phyloP scores from a whole-genome alignment of 345 rosid genomes.

The Aquilaria yunnanensis region DNA sequence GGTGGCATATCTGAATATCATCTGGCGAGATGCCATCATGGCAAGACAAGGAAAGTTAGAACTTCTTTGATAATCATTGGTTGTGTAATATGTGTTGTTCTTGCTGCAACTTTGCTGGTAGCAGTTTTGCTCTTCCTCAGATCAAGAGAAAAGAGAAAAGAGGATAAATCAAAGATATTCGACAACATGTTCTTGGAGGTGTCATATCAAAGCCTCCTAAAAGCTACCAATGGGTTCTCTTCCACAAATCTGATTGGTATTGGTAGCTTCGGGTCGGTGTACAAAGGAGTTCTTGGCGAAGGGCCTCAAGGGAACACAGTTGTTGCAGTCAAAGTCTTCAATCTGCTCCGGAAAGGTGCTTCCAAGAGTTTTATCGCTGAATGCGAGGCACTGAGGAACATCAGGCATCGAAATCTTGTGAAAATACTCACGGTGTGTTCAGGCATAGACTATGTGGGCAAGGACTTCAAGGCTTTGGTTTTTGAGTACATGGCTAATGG shows the following conservation, averaged over 20 bases:
- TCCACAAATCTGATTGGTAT: constrained; percentile 10
- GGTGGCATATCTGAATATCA: constrained; percentile 11
- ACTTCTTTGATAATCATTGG: too few species aligned
- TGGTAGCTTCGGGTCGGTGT: constrained; percentile 20
- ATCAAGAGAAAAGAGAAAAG: too few species aligned
- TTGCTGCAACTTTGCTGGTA: too few species aligned
- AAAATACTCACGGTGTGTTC: constrained; percentile 21
- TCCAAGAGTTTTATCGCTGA: constrained; percentile 40
- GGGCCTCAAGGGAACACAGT: neutral
- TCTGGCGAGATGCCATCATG: constrained; percentile 2
- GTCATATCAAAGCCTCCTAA: constrained; percentile 9
- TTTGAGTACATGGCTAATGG: constrained; percentile 13
- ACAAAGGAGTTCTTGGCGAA: constrained; percentile 16
- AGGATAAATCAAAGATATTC: too few species aligned
- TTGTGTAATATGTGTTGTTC: too few species aligned
- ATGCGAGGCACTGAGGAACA: constrained; percentile 29
- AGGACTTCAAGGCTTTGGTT: constrained; percentile 10
- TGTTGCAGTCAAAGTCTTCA: constrained; percentile 34
- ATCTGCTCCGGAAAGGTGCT: constrained; percentile 32
- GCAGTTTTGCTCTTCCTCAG: too few species aligned
- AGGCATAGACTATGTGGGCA: constrained; percentile 2
- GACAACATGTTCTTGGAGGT: neutral
- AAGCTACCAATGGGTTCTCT: constrained; percentile 13
- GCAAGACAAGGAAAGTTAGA: neutral
- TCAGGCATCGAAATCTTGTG: constrained; percentile 39